Evolutionary conservation across 192 early-diverging fungal species (phyloP), one percentile per base, ranked within the genome.

Genomic region (Mycoemilia scoparia): DNA sequence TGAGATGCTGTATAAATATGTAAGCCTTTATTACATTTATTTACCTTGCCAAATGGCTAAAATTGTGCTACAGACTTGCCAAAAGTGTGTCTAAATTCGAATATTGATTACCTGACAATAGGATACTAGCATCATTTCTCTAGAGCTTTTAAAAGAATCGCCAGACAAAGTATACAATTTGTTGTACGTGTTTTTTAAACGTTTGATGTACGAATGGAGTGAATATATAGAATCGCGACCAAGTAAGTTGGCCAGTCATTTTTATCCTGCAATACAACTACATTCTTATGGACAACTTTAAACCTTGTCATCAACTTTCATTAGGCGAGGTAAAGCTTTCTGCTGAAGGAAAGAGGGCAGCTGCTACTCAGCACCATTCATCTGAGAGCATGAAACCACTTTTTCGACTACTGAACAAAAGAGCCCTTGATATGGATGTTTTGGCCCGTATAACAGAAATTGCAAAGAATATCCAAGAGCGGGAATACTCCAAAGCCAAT

Each of bases 361-460:
- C 78, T 2, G 86, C 85, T 10, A 86, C 76, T 11, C 77, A 81
- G 43, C 67, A 61, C 10, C 93, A 96, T 51, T 77, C 80, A 10
- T 66, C 67, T 6, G 87, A 93, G 36, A 86, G 92, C 46, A 44
- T 98, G 34, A 73, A 74, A 45, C 93, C 93, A n/a, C 76, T 96
- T 24, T 87, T 96, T 45, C 75, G 78, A 41, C 68, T 57, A 36
- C 59, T 98, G 9, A 84, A 89, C 36, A 67, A 64, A 23, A 69
- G 73, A 32, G 55, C 61, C 5, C 30, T 93, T 15, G 74, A 79
- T 37, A 67, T 77, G 0, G 93, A 98, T 54, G 77, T 98, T 6
- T 24, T 98, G 33, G 82, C 77, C 24, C 64, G 81, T n/a, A 66
- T 98, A 10, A 71, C 82, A 7, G 90, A 98, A 54, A 98, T 98